Evolutionary conservation across 148 eudicot species (phyloP).

Genomic region (Vaccinium myrtillus): DNA sequence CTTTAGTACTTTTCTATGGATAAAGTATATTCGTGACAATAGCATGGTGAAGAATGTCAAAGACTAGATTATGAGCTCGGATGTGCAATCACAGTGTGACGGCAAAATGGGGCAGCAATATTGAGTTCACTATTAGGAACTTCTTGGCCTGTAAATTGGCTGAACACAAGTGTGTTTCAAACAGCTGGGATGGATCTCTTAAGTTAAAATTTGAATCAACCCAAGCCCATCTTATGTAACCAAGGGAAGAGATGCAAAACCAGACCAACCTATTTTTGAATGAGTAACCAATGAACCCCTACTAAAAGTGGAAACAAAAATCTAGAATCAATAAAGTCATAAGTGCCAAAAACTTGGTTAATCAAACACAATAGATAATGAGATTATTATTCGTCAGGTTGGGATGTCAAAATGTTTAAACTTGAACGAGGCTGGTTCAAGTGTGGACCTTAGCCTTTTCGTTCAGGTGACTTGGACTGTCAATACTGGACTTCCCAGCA

Average conservation of each 20-base stretch:
- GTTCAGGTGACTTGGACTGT: neutral
- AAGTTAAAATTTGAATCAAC: neutral
- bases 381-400: neutral
- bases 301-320: neutral
- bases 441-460: neutral
- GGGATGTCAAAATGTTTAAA: neutral
- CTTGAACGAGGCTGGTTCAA: conserved; percentile 4
- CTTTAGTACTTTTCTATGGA: neutral
- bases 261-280: neutral
- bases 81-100: neutral
- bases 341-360: neutral
- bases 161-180: neutral
- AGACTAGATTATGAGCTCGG: neutral
- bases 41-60: neutral
- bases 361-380: neutral
- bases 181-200: neutral
- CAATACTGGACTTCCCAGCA: neutral
- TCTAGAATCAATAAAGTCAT: neutral
- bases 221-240: neutral
- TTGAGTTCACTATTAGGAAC: conserved; percentile 1
- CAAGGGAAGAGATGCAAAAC: neutral
- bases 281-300: conserved; percentile 2
- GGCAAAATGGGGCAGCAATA: neutral
- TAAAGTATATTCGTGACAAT: neutral
- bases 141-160: neutral